Evolutionary conservation across 768 basidiomycete species (phyloP), one percentile per base, ranked within the genome.

Genomic region (Cyclocybe aegerita): DNA sequence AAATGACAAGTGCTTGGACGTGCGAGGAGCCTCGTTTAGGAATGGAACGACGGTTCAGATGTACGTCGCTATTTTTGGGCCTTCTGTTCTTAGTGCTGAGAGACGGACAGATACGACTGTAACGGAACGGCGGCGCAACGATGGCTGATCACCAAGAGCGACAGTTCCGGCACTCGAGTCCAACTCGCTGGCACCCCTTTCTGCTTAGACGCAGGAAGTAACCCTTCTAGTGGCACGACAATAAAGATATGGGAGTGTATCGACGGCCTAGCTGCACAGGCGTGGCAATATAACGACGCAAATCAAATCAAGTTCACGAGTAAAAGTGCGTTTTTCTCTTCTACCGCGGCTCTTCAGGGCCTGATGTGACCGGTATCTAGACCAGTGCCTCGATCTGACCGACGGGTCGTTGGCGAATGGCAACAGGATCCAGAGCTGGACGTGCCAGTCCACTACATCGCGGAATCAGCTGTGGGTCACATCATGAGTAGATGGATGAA

Each of bases 41-140:
- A 65, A 67, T 42, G 63, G 62, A 9, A 66, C 63, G 0, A 47
- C 58, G 11, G 60, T 66, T 2, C 65, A 67, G 50, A 61, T 67
- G 66, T 64, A 34, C 38, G 59, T 51, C 31, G 7, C 9, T 37
- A 12, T 14, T 14, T 14, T 8, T 39, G 7, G 14, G 2, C 30
- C 17, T 16, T 12, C 14, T 15, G 10, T 29, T 10, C 37, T 16
- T 7, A 9, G 9, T 10, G 14, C 15, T 30, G 38, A 40, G 9
- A 2, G 23, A 9, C 10, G n/a, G 33, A 15, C 8, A 66, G 66
- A 17, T 63, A 58, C 34, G 66, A 67, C 34, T 67, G 66, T 39
- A 67, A 66, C 50, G 58, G 53, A 10, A 59, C 54, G 15, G 42
- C 49, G 12, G 63, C 62, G 1, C 62, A 67, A 44, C 39, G 58